phyloP scores from a whole-genome alignment of 495 filamentous ascomycete species.

The Talaromyces thailandensis region DNA sequence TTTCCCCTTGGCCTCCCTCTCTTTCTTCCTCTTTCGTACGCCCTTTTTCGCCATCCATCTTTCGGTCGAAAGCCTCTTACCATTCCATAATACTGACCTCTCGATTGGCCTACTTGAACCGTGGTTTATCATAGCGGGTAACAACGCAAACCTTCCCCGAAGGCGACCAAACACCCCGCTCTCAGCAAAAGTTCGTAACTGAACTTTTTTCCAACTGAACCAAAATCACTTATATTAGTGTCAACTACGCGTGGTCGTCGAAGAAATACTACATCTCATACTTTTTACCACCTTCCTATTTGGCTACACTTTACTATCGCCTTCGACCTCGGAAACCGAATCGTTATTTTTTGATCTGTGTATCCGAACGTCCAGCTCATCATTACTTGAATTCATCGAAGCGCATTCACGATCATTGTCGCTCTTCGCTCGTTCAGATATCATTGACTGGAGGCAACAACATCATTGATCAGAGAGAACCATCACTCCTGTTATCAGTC shows the following conservation, averaged over 20 bases:
- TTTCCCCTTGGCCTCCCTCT: conserved; percentile 7
- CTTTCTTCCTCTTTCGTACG: conserved; percentile 6
- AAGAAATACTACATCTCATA: not conserved
- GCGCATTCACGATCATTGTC: not conserved
- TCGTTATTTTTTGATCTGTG: not conserved
- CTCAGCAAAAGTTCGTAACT: not conserved
- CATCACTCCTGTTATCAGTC: not conserved
- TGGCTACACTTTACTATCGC: not conserved
- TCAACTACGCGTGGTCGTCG: not conserved
- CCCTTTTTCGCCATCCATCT: conserved; percentile 13
- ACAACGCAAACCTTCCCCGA: not conserved
- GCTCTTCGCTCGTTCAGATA: not conserved
- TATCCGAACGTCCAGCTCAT: not conserved
- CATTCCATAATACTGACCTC: not conserved
- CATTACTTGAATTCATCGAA: not conserved
- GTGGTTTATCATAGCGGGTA: conserved; percentile 3
- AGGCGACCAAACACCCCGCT: not conserved
- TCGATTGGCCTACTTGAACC: not conserved
- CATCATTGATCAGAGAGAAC: not conserved
- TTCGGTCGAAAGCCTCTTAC: conserved; percentile 1
- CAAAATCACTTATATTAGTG: not conserved
- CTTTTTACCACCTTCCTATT: not conserved
- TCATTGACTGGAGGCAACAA: not conserved
- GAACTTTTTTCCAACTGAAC: not conserved
- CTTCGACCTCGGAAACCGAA: not conserved